Evolutionary conservation across 768 basidiomycete species (phyloP).

Genomic region (Rhizopogon vesiculosus): DNA sequence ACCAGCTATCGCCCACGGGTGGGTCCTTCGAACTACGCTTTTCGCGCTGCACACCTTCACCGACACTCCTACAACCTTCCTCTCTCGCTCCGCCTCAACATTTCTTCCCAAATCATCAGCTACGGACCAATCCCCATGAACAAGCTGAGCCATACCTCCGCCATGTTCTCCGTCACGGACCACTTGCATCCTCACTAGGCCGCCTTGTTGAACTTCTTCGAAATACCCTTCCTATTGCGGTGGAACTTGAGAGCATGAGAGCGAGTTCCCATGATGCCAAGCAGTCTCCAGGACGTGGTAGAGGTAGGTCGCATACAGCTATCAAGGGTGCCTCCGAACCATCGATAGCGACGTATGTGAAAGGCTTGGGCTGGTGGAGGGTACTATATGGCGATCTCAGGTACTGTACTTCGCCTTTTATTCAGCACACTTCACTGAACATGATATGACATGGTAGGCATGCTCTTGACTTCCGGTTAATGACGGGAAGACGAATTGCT

Average conservation of each 20-base stretch:
- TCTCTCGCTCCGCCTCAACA: conserved; percentile 23
- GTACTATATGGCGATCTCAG: conserved; percentile 64
- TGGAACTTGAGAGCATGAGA: conserved; percentile 55
- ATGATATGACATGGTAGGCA: conserved; percentile 37
- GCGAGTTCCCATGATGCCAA: conserved; percentile 29
- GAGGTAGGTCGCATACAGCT: conserved; percentile 16
- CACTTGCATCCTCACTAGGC: conserved; percentile 60
- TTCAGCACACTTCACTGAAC: not conserved
- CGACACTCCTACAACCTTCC: conserved; percentile 6
- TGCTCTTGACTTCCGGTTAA: conserved; percentile 76
- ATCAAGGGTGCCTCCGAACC: conserved; percentile 13
- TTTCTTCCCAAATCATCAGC: conserved; percentile 22
- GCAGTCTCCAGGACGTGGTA: not conserved
- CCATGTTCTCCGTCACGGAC: conserved; percentile 63
- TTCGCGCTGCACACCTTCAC: conserved; percentile 38
- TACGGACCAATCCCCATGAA: conserved; percentile 65
- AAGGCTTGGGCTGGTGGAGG: conserved; percentile 80
- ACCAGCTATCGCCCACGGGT: conserved; percentile 63
- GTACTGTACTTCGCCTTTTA: conserved; percentile 30
- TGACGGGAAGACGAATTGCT: conserved; percentile 59
- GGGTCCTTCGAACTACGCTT: conserved; percentile 75
- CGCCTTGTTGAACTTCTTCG: conserved; percentile 65
- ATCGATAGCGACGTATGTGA: conserved; percentile 64
- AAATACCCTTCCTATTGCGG: conserved; percentile 73
- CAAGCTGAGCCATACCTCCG: conserved; percentile 75